phyloP scores from a whole-genome alignment of 306 rosid genomes.

The Vachellia pachyceras region DNA sequence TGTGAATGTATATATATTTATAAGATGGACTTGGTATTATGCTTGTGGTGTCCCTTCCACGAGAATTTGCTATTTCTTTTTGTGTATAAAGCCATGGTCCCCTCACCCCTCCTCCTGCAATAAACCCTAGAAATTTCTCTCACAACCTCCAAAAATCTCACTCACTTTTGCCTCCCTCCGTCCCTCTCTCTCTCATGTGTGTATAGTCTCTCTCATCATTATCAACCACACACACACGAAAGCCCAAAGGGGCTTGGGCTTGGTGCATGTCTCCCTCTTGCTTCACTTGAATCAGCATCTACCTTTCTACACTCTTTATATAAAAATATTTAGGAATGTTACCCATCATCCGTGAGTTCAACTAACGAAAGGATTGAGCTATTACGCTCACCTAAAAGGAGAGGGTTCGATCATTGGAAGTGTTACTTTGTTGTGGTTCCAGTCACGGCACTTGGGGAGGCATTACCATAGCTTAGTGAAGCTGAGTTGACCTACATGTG shows the following conservation, averaged over 20 bases:
- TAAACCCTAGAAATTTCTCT: background rate
- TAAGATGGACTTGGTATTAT: no score
- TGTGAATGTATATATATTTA: background rate
- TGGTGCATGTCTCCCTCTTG: background rate
- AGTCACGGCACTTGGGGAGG: no score
- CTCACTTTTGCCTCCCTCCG: background rate
- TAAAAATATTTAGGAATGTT: no score
- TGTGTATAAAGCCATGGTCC: constrained; percentile 47
- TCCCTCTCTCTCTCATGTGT: background rate
- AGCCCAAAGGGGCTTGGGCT: background rate
- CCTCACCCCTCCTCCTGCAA: constrained; percentile 6
- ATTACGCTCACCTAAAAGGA: no score
- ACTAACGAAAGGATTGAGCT: no score
- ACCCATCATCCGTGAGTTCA: no score
- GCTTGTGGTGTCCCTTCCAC: constrained; percentile 27
- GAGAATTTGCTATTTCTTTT: constrained; percentile 33
- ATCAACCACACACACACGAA: background rate
- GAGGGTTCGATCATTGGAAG: no score
- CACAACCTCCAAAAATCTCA: background rate
- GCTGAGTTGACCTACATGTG: no score
- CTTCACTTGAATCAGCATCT: background rate
- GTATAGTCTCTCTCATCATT: background rate
- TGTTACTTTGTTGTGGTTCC: no score
- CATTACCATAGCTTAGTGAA: no score
- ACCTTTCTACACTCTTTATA: background rate